A percentile compares a stretch with the other conserved stretches of the same genome.
Evolutionary conservation across 495 filamentous ascomycete species (phyloP).

Genomic region (Talaromyces borbonicus): DNA sequence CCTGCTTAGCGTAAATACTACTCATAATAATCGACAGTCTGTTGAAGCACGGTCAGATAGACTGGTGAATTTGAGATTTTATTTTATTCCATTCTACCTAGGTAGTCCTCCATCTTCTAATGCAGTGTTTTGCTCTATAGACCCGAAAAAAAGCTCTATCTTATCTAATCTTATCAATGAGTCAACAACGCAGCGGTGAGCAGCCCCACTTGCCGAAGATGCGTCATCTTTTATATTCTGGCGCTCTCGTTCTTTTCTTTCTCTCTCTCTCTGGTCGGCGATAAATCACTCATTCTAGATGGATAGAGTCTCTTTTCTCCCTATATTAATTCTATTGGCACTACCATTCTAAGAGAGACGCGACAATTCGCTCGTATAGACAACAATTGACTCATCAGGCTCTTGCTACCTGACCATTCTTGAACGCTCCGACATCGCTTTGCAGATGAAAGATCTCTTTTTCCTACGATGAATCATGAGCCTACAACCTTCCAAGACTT

Average conservation of each 20-base stretch:
- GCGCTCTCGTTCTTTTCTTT: no score
- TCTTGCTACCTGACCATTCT: neutral
- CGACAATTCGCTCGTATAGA: no score
- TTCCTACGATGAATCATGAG: constrained; percentile 8
- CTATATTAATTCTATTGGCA: no score
- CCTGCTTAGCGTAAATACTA: neutral
- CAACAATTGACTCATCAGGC: neutral
- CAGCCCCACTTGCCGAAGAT: constrained; percentile 2
- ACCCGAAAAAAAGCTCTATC: neutral
- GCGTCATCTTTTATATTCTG: constrained; percentile 1
- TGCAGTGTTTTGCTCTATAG: no score
- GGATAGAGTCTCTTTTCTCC: neutral
- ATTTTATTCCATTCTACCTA: no score
- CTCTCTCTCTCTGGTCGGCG: neutral
- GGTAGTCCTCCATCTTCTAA: no score
- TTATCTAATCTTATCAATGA: neutral
- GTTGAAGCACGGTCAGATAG: no score
- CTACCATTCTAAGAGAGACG: no score
- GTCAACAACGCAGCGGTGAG: neutral
- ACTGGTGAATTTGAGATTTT: no score
- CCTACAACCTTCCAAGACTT: neutral
- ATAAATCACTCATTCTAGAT: neutral
- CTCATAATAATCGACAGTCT: no score
- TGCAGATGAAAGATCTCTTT: neutral
- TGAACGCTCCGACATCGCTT: constrained; percentile 34